Evolutionary conservation across 2,329 filamentous ascomycete species (phyloP).

Genomic region (Arachnomyces sp.): DNA sequence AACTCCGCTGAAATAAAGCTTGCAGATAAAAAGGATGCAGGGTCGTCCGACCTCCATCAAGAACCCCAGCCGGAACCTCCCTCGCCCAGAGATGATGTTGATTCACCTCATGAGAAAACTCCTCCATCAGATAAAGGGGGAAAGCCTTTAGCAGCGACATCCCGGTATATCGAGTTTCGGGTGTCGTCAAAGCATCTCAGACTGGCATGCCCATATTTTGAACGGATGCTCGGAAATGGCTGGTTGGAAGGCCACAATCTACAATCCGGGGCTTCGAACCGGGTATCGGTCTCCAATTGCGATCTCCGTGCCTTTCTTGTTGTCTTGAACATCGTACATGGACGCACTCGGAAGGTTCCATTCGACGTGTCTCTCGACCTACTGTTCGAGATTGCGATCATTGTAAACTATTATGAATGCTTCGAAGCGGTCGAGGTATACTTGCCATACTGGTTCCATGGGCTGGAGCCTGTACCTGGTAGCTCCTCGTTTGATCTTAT

Average conservation of each 20-base stretch:
- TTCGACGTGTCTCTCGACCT: slow-evolving; percentile 30
- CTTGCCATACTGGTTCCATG: slow-evolving; percentile 35
- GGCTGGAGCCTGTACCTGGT: too few species aligned
- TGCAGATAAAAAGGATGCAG: too few species aligned
- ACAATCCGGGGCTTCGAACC: not conserved
- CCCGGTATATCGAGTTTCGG: not conserved
- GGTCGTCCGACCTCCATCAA: too few species aligned
- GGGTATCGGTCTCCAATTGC: not conserved
- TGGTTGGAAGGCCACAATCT: slow-evolving; percentile 2
- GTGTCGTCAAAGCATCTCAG: slow-evolving; percentile 2
- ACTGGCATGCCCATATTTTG: slow-evolving; percentile 2
- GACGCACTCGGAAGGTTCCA: slow-evolving; percentile 34
- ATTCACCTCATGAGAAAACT: too few species aligned
- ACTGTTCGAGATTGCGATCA: slow-evolving; percentile 37
- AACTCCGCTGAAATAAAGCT: too few species aligned
- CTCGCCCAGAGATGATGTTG: too few species aligned
- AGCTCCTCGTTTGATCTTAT: too few species aligned
- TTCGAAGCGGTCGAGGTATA: slow-evolving; percentile 37
- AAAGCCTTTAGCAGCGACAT: too few species aligned
- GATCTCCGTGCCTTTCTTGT: slow-evolving; percentile 33
- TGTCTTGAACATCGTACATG: slow-evolving; percentile 41
- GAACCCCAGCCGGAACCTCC: too few species aligned
- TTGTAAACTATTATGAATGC: slow-evolving; percentile 38
- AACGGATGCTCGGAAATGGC: not conserved
- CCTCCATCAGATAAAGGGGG: too few species aligned